Percentiles rank a stretch among this genome's conserved stretches.
Conservation (phyloP, 495 filamentous ascomycete species). For the Hypoxylon fragiforme region DNA sequence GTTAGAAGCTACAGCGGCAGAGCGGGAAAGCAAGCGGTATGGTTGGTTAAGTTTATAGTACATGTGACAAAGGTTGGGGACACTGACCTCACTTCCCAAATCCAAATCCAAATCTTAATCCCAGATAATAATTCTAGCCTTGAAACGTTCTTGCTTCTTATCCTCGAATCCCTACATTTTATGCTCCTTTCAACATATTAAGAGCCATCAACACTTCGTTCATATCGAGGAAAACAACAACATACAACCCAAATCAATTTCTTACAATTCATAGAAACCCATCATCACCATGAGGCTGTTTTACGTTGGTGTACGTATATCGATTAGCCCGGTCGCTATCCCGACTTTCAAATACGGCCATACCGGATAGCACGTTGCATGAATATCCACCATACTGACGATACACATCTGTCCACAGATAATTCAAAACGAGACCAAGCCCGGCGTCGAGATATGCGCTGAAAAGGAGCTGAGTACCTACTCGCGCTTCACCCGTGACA, state of each 20-base stretch:
- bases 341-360: slow-evolving; percentile 10
- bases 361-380: slow-evolving; percentile 1
- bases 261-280: slow-evolving; percentile 6
- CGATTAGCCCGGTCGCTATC: slow-evolving; percentile 1
- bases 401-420: slow-evolving; percentile 53
- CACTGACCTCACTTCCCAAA: slow-evolving; percentile 27
- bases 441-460: slow-evolving; percentile 76
- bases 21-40: no score
- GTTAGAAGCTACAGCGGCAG: no score
- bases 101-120: neutral
- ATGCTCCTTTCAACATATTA: no score
- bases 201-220: no score
- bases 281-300: slow-evolving; percentile 87
- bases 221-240: slow-evolving; percentile 5
- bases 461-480: slow-evolving; percentile 82
- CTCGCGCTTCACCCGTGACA: slow-evolving; percentile 75
- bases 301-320: slow-evolving; percentile 79
- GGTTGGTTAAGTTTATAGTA: neutral
- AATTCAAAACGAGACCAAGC: slow-evolving; percentile 77
- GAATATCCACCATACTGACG: neutral
- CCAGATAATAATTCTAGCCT: neutral
- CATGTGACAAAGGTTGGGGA: slow-evolving; percentile 25
- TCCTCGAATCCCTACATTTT: slow-evolving; percentile 8
- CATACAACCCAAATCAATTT: neutral
- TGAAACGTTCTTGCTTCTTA: neutral